phyloP scores from a whole-genome alignment of 306 rosid genomes.

The Erythrophleum fordii region DNA sequence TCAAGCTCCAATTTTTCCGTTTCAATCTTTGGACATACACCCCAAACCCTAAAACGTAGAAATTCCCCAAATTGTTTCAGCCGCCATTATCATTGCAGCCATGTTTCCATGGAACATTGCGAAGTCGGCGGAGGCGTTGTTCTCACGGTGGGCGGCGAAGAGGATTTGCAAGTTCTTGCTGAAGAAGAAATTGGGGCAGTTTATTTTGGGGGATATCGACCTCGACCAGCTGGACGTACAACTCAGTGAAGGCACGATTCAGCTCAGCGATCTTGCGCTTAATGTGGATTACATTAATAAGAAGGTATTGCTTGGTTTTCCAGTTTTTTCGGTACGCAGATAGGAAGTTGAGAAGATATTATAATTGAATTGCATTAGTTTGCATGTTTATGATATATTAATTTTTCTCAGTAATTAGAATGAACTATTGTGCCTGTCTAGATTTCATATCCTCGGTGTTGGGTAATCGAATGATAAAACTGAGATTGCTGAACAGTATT shows the following conservation, averaged over 20 bases:
- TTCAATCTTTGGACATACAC: neutral
- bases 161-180: slow-evolving; percentile 83
- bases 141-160: slow-evolving; percentile 89
- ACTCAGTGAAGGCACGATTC: slow-evolving; percentile 80
- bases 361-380: neutral
- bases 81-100: slow-evolving; percentile 25
- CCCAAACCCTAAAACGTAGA: slow-evolving; percentile 36
- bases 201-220: slow-evolving; percentile 86
- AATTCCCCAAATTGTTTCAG: neutral
- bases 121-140: slow-evolving; percentile 93
- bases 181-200: slow-evolving; percentile 93
- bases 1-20: slow-evolving; percentile 23
- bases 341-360: neutral
- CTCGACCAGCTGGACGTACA: slow-evolving; percentile 93
- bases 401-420: neutral
- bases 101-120: slow-evolving; percentile 93
- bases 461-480: neutral
- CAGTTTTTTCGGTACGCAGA: neutral
- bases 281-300: slow-evolving; percentile 80
- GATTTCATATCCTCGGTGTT: neutral
- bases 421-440: neutral
- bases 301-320: slow-evolving; percentile 51
- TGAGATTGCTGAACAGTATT: slow-evolving; percentile 1
- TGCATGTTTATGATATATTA: neutral
- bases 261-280: slow-evolving; percentile 89